Percentiles rank a stretch among this genome's conserved stretches.
phyloP scores from a whole-genome alignment of 1,139 yeast genomes.

The Pneumocystis oryctolagi region DNA sequence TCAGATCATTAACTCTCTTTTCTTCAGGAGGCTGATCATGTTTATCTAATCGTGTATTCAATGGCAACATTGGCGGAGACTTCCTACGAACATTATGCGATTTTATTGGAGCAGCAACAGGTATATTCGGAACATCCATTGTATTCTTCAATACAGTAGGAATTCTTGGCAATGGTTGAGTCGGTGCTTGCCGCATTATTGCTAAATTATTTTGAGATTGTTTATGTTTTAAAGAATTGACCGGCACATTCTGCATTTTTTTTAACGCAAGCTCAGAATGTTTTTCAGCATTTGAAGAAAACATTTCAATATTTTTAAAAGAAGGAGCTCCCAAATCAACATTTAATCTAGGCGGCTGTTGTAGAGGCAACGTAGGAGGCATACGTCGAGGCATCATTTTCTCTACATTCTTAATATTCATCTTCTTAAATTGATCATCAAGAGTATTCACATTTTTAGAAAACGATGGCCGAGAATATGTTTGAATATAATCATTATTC shows the following conservation, averaged over 20 bases:
- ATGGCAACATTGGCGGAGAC: neutral
- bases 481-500: neutral
- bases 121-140: slow-evolving; percentile 21
- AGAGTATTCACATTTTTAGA: neutral
- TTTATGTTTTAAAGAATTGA: neutral
- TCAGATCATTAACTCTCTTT: slow-evolving; percentile 55
- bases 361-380: neutral
- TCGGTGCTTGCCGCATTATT: neutral
- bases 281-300: neutral
- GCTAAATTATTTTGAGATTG: neutral
- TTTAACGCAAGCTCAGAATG: neutral
- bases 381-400: neutral
- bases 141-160: slow-evolving; percentile 20
- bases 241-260: neutral
- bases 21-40: slow-evolving; percentile 29
- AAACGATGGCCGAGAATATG: neutral
- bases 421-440: neutral
- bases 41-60: slow-evolving; percentile 9
- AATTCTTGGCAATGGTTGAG: neutral
- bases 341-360: neutral
- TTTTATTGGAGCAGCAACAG: slow-evolving; percentile 24
- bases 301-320: neutral
- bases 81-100: slow-evolving; percentile 23
- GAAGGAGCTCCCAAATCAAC: neutral
- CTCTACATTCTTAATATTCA: neutral